Evolutionary conservation across 2,329 filamentous ascomycete genomes (phyloP).

Genomic region (Trichoderma afroharzianum): DNA sequence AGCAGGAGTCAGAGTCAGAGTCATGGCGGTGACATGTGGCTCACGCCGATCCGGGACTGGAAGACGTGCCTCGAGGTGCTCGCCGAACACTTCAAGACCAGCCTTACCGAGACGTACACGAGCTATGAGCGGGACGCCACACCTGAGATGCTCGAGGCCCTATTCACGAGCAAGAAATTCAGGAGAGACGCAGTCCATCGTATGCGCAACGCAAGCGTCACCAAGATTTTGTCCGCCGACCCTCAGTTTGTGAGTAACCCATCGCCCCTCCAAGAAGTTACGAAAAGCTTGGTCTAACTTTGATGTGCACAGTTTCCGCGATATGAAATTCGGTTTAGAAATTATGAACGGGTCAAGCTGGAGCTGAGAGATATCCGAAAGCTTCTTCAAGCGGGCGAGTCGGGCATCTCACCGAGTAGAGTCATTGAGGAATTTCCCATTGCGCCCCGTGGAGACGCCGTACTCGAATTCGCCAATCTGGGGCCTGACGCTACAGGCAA

Average conservation of each 20-base stretch:
- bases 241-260: conserved; percentile 38
- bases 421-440: conserved; percentile 42
- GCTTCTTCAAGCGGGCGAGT: conserved; percentile 40
- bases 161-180: conserved; percentile 42
- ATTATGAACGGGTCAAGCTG: conserved; percentile 43
- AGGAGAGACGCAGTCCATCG: conserved; percentile 41
- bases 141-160: conserved; percentile 38
- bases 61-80: conserved; percentile 41
- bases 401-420: conserved; percentile 38
- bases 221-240: conserved; percentile 41
- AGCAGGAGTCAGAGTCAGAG: conserved; percentile 17
- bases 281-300: not conserved
- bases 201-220: conserved; percentile 46
- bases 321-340: conserved; percentile 46
- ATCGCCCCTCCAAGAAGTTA: not conserved
- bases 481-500: conserved; percentile 28
- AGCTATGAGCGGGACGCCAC: conserved; percentile 44
- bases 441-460: conserved; percentile 43
- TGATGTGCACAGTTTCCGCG: conserved; percentile 34
- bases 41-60: conserved; percentile 44
- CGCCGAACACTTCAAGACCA: conserved; percentile 39
- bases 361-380: conserved; percentile 39
- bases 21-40: conserved; percentile 31
- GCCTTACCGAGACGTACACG: conserved; percentile 43
- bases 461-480: conserved; percentile 50